A percentile compares a stretch with the other conserved stretches of the same genome.
Conservation (phyloP, 345 rosid species). For the Angophora floribunda region DNA sequence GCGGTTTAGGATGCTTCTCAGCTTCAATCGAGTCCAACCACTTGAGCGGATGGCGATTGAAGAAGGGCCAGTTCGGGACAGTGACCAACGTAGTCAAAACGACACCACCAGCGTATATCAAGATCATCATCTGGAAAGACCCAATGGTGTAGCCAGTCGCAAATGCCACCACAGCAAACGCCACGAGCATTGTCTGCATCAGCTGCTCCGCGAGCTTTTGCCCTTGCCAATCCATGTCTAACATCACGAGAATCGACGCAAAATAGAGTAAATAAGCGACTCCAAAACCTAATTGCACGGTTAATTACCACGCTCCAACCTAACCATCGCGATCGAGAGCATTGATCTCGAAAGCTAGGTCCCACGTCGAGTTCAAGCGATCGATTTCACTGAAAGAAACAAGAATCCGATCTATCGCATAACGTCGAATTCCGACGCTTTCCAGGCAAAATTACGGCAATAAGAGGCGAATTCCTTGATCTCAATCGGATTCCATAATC, state of each 20-base stretch:
- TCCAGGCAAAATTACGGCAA: background rate
- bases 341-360: background rate
- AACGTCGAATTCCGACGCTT: background rate
- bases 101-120: constrained; percentile 75
- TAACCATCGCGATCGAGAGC: background rate
- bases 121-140: constrained; percentile 70
- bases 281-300: background rate
- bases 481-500: background rate
- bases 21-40: constrained; percentile 83
- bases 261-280: background rate
- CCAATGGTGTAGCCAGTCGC: constrained; percentile 39
- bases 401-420: background rate
- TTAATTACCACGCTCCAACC: background rate
- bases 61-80: constrained; percentile 88
- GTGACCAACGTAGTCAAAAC: constrained; percentile 57
- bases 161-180: constrained; percentile 44
- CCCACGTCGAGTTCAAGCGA: background rate
- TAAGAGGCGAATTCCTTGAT: background rate
- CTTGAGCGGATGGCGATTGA: constrained; percentile 65
- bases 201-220: constrained; percentile 87
- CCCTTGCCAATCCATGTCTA: constrained; percentile 94
- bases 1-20: constrained; percentile 79
- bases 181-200: constrained; percentile 80
- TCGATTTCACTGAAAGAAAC: background rate
- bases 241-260: background rate